phyloP scores from a whole-genome alignment of 2,329 filamentous ascomycete species.

The Botrytis deweyae region DNA sequence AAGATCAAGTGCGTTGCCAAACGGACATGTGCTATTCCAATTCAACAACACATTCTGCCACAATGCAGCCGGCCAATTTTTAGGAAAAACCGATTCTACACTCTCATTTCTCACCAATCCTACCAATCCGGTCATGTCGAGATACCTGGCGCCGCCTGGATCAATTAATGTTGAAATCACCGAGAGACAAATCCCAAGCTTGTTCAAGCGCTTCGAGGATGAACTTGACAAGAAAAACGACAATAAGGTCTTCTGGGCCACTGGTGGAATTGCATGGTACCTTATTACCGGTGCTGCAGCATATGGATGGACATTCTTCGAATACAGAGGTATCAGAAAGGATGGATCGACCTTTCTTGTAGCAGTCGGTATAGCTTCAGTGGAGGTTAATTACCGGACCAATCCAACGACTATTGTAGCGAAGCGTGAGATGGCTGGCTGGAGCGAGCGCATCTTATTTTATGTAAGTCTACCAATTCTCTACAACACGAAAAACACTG shows the following conservation, averaged over 20 bases:
- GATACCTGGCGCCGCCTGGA: constrained; percentile 18
- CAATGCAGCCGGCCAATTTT: constrained; percentile 21
- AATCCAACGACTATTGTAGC: constrained; percentile 13
- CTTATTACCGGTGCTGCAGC: constrained; percentile 4
- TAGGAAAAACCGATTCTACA: constrained; percentile 24
- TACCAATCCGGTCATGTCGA: constrained; percentile 22
- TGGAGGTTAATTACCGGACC: constrained; percentile 14
- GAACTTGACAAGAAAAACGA: constrained; percentile 17
- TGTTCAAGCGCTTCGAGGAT: constrained; percentile 14
- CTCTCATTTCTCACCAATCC: constrained; percentile 12
- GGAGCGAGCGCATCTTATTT: constrained; percentile 12
- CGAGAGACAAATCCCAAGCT: constrained; percentile 19
- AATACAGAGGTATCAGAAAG: constrained; percentile 7
- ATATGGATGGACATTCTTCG: constrained; percentile 22
- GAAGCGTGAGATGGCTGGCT: constrained; percentile 9
- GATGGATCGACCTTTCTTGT: constrained; percentile 15
- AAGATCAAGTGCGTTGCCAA: constrained; percentile 24
- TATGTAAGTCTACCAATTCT: background rate
- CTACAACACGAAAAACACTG: background rate
- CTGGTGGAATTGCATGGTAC: constrained; percentile 18
- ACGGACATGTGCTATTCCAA: constrained; percentile 27
- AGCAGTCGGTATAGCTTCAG: constrained; percentile 17
- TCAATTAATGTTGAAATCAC: constrained; percentile 13
- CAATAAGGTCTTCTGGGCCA: constrained; percentile 11
- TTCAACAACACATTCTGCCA: constrained; percentile 32